phyloP scores from a whole-genome alignment of 495 filamentous ascomycete genomes.

The Pyrenula massariospora region DNA sequence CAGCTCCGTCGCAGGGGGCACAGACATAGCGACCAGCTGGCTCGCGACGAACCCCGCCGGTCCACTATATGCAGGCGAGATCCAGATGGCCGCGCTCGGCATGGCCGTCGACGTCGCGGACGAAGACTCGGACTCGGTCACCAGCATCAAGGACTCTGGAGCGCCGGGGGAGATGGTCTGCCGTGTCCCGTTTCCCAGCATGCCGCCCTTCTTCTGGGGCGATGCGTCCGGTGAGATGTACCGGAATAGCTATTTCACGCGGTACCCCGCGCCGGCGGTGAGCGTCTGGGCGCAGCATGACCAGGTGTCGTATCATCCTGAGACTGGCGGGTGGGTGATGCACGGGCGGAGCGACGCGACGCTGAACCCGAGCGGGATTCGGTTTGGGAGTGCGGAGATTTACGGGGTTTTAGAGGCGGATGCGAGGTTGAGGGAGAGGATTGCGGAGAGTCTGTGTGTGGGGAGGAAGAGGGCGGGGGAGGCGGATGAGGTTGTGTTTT shows the following conservation, averaged over 20 bases:
- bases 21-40: slow-evolving; percentile 65
- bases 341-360: slow-evolving; percentile 68
- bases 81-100: slow-evolving; percentile 51
- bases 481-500: slow-evolving; percentile 58
- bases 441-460: slow-evolving; percentile 62
- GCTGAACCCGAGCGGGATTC: slow-evolving; percentile 67
- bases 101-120: slow-evolving; percentile 58
- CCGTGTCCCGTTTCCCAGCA: slow-evolving; percentile 56
- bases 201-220: slow-evolving; percentile 63
- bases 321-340: slow-evolving; percentile 53
- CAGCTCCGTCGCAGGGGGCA: slow-evolving; percentile 65
- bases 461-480: slow-evolving; percentile 59
- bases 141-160: slow-evolving; percentile 41
- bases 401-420: slow-evolving; percentile 57
- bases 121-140: slow-evolving; percentile 35
- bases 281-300: slow-evolving; percentile 76
- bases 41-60: slow-evolving; percentile 52
- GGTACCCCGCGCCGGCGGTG: slow-evolving; percentile 31
- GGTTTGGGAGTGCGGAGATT: slow-evolving; percentile 70
- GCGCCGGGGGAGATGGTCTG: slow-evolving; percentile 64
- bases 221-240: slow-evolving; percentile 44
- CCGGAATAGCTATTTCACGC: slow-evolving; percentile 58
- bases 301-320: slow-evolving; percentile 58
- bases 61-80: slow-evolving; percentile 62
- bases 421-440: slow-evolving; percentile 38